Evolutionary conservation across 2,329 filamentous ascomycete species (phyloP).

Genomic region (Xylariaceae sp.): DNA sequence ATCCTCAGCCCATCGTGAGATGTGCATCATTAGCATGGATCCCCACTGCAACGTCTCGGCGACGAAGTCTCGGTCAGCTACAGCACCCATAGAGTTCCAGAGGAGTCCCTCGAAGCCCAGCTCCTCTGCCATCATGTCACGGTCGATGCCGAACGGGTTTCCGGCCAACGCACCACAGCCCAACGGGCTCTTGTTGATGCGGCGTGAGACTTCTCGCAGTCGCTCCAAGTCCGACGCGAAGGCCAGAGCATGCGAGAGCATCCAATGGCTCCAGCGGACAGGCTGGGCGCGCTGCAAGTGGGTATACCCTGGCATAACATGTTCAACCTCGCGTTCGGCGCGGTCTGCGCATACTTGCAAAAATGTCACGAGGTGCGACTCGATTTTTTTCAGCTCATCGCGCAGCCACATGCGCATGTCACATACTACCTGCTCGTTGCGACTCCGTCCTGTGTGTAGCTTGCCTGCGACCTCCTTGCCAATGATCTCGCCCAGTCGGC

Average conservation of each 20-base stretch:
- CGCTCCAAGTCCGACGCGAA: constrained; percentile 64
- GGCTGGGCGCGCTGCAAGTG: constrained; percentile 73
- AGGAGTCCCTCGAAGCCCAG: constrained; percentile 68
- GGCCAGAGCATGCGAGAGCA: constrained; percentile 64
- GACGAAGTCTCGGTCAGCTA: constrained; percentile 70
- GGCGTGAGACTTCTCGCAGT: constrained; percentile 61
- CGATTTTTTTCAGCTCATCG: constrained; percentile 68
- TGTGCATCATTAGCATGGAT: constrained; percentile 66
- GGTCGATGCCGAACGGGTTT: constrained; percentile 72
- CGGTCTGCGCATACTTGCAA: constrained; percentile 66
- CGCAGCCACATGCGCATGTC: constrained; percentile 90
- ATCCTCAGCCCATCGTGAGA: constrained; percentile 71
- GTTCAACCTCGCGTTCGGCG: constrained; percentile 65
- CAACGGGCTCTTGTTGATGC: constrained; percentile 64
- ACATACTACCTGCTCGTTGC: constrained; percentile 87
- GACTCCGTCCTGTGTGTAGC: constrained; percentile 81
- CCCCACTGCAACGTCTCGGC: constrained; percentile 72
- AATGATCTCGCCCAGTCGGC: constrained; percentile 77
- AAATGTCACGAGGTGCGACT: constrained; percentile 65
- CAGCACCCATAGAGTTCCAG: constrained; percentile 68
- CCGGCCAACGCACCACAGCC: constrained; percentile 72
- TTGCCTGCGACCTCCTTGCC: constrained; percentile 83
- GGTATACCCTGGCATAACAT: constrained; percentile 77
- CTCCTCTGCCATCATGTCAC: constrained; percentile 68
- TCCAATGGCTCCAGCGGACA: constrained; percentile 73